Base-by-base conservation (phyloP, 768 basidiomycete genomes). In the Polyporus arcularius region DNA sequence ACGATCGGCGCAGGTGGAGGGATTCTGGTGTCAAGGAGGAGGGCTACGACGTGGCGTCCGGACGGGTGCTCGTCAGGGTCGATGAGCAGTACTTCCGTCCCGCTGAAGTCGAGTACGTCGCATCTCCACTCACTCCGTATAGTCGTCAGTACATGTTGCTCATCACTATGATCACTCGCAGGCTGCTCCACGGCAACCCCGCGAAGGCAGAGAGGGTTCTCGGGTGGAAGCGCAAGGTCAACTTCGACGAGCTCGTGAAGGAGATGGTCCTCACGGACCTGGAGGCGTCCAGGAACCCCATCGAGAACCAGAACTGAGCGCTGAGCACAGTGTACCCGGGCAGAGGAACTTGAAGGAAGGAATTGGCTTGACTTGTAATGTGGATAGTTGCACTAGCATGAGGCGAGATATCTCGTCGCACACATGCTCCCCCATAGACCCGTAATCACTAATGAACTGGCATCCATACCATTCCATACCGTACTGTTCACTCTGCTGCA, bases 21-120 rank as follows among this genome's bases (percentile, higher is more conserved):
- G 86, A 88, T n/a, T 69, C 74, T 32, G 91, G 88, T n/a, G 81
- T 84, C 15, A 74, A 89, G 4, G 94, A 96, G 74, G 83, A 91
- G 65, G 94, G 89, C 54, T 82, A 85, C 57, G 86, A 94, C 71
- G 67, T 76, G 63, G 82, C 87, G 72, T 87, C 86, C 2, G 85
- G 85, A 66, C 86, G 82, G 66, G 81, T 82, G 39, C 76, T 96
- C 51, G 94, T 98, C 68, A 88, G 86, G 69, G 85, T 98, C 41
- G 96, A 98, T 75, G 73, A 89, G 28, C 80, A 81, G 66, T 96
- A 97, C 80, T 97, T 95, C 89, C 90, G 95, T 74, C 93, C 93
- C 9, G 91, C 92, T 18, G 93, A 96, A 85, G 94, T 96, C 76
- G 94, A 96, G 88, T 93, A 69, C 63, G 90, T 87, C 15, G n/a